Base-by-base conservation (phyloP, 2,329 filamentous ascomycete genomes). In the Rosellinia necatrix region DNA sequence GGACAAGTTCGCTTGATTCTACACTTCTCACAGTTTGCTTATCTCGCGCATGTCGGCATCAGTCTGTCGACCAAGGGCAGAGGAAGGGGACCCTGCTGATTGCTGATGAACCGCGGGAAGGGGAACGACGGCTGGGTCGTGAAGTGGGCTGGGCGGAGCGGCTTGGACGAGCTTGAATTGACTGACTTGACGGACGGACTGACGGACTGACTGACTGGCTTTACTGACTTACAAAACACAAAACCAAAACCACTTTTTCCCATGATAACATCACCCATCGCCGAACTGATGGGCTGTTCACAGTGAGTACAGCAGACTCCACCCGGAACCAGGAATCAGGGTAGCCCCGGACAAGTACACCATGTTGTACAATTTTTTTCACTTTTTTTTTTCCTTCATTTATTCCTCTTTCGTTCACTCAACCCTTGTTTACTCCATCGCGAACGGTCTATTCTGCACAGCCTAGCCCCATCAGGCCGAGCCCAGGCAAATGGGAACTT, bases 401-500 rank as follows among this genome's bases (percentile, higher is more conserved):
- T 29, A 15, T 44, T 35, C 42, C 29, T 12, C 41, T 44, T 44
- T 46, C 34, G 41, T 38, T 44, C 46, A 7, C 25, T 17, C 15
- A n/a, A 49, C 24, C 51, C 58, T 55, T 37, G 58, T 49, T 35
- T 27, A 44, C 40, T 21, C 50, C 54, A 38, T 54, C 32, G 22
- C 9, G 10, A 60, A 22, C 13, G 38, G 19, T 34, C 44, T 38
- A 38, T 44, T 32, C 29, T 34, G 47, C 51, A 56, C 44, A 59
- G 58, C 48, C 55, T 59, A 58, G 51, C 52, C 56, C 52, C 56
- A 53, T 61, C 52, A 50, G 27, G 46, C 52, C 48, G 40, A 56
- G 43, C 55, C 58, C 58, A 58, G 35, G 41, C 58, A 32, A 61
- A 61, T 61, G 48, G 56, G 52, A 56, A 41, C 24, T 41, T 40